Evolutionary conservation across 1,284 basidiomycete genomes (phyloP), one percentile per base, ranked within the genome.

Genomic region (Pseudozyma sp.): DNA sequence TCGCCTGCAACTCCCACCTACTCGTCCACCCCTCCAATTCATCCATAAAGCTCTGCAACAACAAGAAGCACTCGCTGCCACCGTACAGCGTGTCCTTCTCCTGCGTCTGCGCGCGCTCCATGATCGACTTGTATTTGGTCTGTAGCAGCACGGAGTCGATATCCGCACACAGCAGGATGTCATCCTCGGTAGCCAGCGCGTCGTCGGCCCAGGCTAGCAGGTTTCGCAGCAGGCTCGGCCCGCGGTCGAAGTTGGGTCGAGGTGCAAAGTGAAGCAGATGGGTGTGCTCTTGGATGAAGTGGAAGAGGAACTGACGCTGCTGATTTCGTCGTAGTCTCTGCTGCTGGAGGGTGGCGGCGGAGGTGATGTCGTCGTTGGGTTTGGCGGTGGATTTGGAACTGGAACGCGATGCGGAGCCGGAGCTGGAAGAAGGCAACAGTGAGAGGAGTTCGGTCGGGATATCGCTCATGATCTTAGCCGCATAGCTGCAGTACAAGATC

Each of bases 401-500:
- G 33, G 54, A 24, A 14, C 39, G 43, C 1, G 60, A 13, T 5
- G 39, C 33, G 11, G 49, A 29, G 14, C 9, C 17, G 7, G 39
- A 8, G 5, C 7, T 19, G 16, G 70, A 68, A 1, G 65, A 55
- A 5, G 69, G 59, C 19, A 70, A 61, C 8, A 68, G 54, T 16
- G 71, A 68, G 11, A 74, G 58, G 6, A 74, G 62, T 31, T 68
- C 66, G 30, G 65, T 68, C 1, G 71, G 66, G 10, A 74, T 65
- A 24, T 74, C 71, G 31, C 66, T 68, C 71, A 74, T 74, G 49
- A 74, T 74, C 66, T 74, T 74, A 44, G 66, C 75, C 2, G 75
- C 70, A 24, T 70, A 74, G 53, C 70, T 69, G 47, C 67, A 67
- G 57, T 77, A 77, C 4, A 77, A 35, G 40, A 71, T 67, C 33